These are phyloP conservation scores for Leucocoprinus birnbaumii DNA, from an alignment of 768 basidiomycete species.

Conservation along the genomic window DNA sequence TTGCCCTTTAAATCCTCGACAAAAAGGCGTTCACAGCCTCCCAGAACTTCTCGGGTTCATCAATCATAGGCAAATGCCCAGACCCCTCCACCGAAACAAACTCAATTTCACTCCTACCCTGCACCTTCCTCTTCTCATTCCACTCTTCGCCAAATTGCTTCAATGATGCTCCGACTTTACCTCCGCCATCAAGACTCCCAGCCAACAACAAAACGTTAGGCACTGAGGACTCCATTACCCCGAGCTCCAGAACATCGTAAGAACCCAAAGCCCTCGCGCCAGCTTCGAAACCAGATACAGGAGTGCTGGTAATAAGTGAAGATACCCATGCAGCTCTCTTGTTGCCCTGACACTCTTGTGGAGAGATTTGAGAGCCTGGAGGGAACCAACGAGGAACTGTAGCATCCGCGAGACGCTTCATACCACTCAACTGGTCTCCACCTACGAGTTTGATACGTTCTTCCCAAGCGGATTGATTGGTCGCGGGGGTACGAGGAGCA, in stretches of 20 bases:
- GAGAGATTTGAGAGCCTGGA: conserved; percentile 22
- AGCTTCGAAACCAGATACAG: conserved; percentile 39
- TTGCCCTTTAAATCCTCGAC: neutral
- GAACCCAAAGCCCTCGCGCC: conserved; percentile 43
- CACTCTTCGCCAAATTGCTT: conserved; percentile 29
- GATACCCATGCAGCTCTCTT: conserved; percentile 26
- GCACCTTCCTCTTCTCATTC: conserved; percentile 18
- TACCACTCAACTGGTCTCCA: conserved; percentile 30
- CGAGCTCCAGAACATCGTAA: conserved; percentile 31
- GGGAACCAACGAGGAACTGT: conserved; percentile 53
- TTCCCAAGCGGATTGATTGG: conserved; percentile 49
- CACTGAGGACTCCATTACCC: conserved; percentile 22
- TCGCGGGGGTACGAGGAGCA: conserved; percentile 36
- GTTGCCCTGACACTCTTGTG: neutral
- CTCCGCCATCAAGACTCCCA: conserved; percentile 45
- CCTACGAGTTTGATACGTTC: conserved; percentile 37
- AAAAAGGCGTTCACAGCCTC: conserved; percentile 20
- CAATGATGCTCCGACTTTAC: conserved; percentile 40
- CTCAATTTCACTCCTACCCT: conserved; percentile 19
- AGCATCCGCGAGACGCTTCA: conserved; percentile 35
- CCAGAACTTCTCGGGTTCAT: conserved; percentile 40
- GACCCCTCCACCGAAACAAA: conserved; percentile 33
- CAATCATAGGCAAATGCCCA: conserved; percentile 54
- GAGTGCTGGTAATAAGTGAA: conserved; percentile 36
- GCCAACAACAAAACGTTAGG: conserved; percentile 40